phyloP scores from a whole-genome alignment of 176 grass and related monocot genomes.

The Metroxylon sagu region DNA sequence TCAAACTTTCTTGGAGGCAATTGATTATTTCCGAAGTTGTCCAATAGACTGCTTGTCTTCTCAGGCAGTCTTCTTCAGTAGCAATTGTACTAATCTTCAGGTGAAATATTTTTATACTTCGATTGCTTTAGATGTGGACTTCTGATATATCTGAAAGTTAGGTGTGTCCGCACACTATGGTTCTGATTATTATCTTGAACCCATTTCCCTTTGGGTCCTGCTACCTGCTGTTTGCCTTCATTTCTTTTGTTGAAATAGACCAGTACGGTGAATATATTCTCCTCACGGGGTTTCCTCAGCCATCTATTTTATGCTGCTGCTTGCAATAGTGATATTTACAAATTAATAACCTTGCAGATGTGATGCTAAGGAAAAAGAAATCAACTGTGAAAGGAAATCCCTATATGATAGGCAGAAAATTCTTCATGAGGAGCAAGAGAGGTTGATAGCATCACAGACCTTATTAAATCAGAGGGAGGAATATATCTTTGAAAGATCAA shows the following conservation, averaged over 20 bases:
- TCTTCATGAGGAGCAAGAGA: slow-evolving; percentile 66
- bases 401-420: slow-evolving; percentile 65
- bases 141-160: no score
- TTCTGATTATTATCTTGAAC: no score
- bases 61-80: no score
- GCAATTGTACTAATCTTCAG: no score
- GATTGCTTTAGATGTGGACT: no score
- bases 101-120: background rate
- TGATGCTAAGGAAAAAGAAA: slow-evolving; percentile 61
- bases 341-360: slow-evolving; percentile 32
- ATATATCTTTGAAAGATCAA: slow-evolving; percentile 54
- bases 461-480: slow-evolving; percentile 74
- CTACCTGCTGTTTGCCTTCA: no score
- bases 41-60: no score
- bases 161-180: no score
- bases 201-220: no score
- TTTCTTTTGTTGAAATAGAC: no score
- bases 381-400: slow-evolving; percentile 48
- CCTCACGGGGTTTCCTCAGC: background rate
- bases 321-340: slow-evolving; percentile 3
- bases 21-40: no score
- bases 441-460: slow-evolving; percentile 40
- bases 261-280: background rate
- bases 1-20: no score
- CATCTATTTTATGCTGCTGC: slow-evolving; percentile 1